Base-by-base conservation (phyloP, 1,284 basidiomycete species). In the Boletellus dicymbophilus region DNA sequence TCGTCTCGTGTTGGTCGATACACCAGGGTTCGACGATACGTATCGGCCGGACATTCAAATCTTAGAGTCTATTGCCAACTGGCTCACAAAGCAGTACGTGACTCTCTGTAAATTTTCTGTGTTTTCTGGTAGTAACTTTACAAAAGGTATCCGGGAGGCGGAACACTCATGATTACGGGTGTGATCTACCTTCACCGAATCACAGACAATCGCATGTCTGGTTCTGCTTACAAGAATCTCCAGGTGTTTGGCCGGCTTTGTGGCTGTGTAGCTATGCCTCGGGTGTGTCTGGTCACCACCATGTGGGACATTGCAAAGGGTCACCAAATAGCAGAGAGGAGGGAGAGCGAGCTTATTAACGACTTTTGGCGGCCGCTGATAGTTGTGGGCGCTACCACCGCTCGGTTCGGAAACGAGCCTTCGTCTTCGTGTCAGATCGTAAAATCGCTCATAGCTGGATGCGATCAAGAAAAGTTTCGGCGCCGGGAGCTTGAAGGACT, bases 181-280 rank as follows among this genome's bases (percentile, higher is more conserved):
- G 61, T 80, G 44, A 67, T 80, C 20, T 81, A 79, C 58, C 60
- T 77, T 51, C 78, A 80, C 49, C 70, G 74, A 12, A 81, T 81
- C 48, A 71, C 73, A 15, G 77, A 79, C 54, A 67, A 67, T 55
- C 69, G 76, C 9, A 64, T 80, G 55, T 68, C 72, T 16, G 76
- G 76, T n/a, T 71, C 74, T 37, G 72, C 69, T 13, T 56, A 57
- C 13, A 72, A 69, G 26, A 80, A 74, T 57, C 73, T 80, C 51
- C 62, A 64, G 26, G 66, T 78, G 59, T 78, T 79, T 54, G 74
- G 74, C 43, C 48, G 47, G 12, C 44, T 60, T n/a, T 62, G 59
- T 2, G 59, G 58, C 3, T 5, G 45, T 30, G 0, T 49, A 15
- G 28, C 46, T 16, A 36, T 62, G 4, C 49, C 0, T 27, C 50